These are phyloP conservation scores for Cymbopogon citratus DNA, from an alignment of 176 grass and related monocot genomes.

Conservation along the genomic window DNA sequence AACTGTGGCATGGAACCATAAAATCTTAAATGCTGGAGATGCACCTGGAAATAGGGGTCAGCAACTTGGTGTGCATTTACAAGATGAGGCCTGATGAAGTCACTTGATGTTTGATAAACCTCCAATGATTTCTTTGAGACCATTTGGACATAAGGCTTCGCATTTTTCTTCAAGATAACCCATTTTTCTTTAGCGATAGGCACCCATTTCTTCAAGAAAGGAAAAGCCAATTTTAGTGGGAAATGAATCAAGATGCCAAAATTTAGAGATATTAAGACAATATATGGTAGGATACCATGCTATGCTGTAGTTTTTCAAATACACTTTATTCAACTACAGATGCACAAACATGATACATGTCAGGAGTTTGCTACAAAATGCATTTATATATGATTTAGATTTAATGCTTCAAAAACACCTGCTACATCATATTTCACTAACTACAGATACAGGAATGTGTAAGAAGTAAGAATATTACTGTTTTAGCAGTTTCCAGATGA, in stretches of 20 bases:
- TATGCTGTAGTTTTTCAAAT: conserved; percentile 6
- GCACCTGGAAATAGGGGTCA: conserved; percentile 86
- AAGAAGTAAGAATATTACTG: conserved; percentile 20
- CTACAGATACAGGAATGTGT: conserved; percentile 28
- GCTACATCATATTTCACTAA: conserved; percentile 15
- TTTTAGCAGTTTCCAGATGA: conserved; percentile 52
- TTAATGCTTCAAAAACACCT: conserved; percentile 10
- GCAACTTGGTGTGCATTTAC: conserved; percentile 50
- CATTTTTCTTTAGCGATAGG: conserved; percentile 64
- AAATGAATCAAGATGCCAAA: conserved; percentile 17
- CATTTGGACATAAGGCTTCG: conserved; percentile 59
- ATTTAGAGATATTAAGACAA: conserved; percentile 1
- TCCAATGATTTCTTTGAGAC: conserved; percentile 45
- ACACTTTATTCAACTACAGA: conserved; percentile 19
- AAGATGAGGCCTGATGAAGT: conserved; percentile 50
- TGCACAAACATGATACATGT: neutral
- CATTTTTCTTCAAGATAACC: conserved; percentile 40
- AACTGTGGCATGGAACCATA: neutral
- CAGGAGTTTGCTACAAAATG: neutral
- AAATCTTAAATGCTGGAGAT: conserved; percentile 8
- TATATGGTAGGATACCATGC: neutral
- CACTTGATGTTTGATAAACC: conserved; percentile 59
- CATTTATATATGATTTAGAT: neutral
- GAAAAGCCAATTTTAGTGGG: conserved; percentile 19
- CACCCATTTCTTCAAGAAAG: conserved; percentile 65